Evolutionary conservation across 1,284 basidiomycete species (phyloP), one percentile per base, ranked within the genome.

Genomic region (Trichosporon faecale): DNA sequence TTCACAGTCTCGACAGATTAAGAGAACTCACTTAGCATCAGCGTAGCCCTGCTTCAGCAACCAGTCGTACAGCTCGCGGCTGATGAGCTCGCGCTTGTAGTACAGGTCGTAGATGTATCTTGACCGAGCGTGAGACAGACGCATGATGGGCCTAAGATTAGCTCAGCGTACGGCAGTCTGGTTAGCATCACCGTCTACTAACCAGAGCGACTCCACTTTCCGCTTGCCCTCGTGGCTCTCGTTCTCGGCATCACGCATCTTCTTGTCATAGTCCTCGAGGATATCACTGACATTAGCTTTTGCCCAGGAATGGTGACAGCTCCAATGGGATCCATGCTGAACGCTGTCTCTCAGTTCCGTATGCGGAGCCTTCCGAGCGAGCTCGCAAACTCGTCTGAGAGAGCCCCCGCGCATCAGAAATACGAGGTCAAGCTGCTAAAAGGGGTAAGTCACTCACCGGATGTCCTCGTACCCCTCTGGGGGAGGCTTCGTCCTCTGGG

Each of bases 381-480:
- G 46, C 46, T 49, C 46, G 46, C 18, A n/a, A 16, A 49, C 46
- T 7, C 3, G n/a, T 21, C n/a, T 21, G 6, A 6, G 18, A 16
- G 5, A 49, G 46, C 33, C 7, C 31, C 37, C n/a, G 33, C 29
- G 37, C 12, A 21, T 35, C 16, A 31, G 14, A 2, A 5, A 8
- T 5, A 6, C 40, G 5, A 44, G 37, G 5, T 44, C 40, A n/a
- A n/a, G 4, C 40, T 12, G 40, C 12, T 18, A 44, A 44, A 44
- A 12, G 18, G 11, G n/a, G 12, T 44, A n/a, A 3, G 14, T 14
- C 4, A 74, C 83, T 68, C 65, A 84, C 83, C 96, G 94, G 68
- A 98, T 95, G 73, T 99, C 97, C 82, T 99, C 97, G 77, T 89
- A 99, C 7, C 97, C 97, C 85, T 98, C 95, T 68, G 97, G 97